Conservation (phyloP, 192 early-diverging fungal species). For the Pilobolus umbonatus region DNA sequence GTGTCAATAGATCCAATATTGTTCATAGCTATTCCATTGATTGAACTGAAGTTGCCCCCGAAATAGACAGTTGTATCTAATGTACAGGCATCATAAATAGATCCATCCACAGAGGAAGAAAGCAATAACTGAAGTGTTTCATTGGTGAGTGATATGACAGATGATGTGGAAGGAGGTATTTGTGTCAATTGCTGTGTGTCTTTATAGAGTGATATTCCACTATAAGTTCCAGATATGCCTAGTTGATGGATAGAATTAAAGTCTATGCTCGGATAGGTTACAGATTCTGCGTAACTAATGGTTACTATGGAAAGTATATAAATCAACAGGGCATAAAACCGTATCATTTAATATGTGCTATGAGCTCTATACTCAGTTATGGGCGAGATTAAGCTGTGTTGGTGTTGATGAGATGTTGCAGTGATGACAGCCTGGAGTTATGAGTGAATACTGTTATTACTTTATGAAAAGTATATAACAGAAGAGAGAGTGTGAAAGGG, state of each 20-base stretch:
- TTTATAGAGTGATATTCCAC: constrained; percentile 25
- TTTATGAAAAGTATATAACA: not conserved
- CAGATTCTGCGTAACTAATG: not conserved
- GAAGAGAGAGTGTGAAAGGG: not conserved
- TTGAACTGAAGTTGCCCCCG: constrained; percentile 26
- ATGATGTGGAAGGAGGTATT: constrained; percentile 10
- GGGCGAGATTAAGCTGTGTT: too few species aligned
- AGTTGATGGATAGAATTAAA: constrained; percentile 10
- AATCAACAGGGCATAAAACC: not conserved
- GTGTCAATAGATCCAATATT: constrained; percentile 26
- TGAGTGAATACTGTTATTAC: not conserved
- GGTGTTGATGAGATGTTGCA: not conserved
- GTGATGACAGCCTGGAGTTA: not conserved
- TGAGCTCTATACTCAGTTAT: too few species aligned
- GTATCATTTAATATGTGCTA: not conserved
- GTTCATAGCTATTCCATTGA: not conserved
- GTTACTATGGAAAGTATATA: not conserved
- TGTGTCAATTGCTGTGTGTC: constrained; percentile 24
- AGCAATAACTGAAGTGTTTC: constrained; percentile 18
- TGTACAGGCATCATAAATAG: constrained; percentile 22
- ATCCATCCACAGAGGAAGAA: constrained; percentile 14
- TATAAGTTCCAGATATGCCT: constrained; percentile 21
- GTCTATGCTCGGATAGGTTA: constrained; percentile 14
- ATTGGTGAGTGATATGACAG: constrained; percentile 20
- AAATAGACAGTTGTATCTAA: constrained; percentile 9